phyloP scores from a whole-genome alignment of 306 rosid species.

The Malus sylvestris region DNA sequence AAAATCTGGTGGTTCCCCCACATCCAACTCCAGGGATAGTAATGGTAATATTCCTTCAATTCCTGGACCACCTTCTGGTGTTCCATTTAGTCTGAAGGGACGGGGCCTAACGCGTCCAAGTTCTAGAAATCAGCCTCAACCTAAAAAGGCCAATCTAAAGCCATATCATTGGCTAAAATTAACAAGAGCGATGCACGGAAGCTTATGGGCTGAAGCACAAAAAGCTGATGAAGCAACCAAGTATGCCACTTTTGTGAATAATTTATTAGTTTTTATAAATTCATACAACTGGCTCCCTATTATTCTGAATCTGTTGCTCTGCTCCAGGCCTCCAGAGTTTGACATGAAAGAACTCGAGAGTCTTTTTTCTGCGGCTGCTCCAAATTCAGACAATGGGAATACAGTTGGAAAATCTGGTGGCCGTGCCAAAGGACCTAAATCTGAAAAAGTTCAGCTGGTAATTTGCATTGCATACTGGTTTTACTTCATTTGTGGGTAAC shows the following conservation, averaged over 20 bases:
- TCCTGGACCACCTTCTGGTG: constrained; percentile 74
- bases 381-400: constrained; percentile 44
- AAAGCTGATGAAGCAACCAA: constrained; percentile 68
- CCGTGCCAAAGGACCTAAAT: constrained; percentile 44
- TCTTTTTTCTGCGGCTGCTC: constrained; percentile 70
- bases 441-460: constrained; percentile 93
- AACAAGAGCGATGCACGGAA: constrained; percentile 93
- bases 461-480: constrained; percentile 7
- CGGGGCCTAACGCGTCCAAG: constrained; percentile 47
- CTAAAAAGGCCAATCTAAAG: constrained; percentile 69
- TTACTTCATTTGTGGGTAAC: not conserved
- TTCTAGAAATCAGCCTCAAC: constrained; percentile 40
- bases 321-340: constrained; percentile 90
- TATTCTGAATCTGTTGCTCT: constrained; percentile 12
- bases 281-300: constrained; percentile 4
- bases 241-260: constrained; percentile 38
- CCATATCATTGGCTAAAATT: constrained; percentile 97
- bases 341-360: constrained; percentile 95
- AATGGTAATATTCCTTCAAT: constrained; percentile 46
- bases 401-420: constrained; percentile 49
- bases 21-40: constrained; percentile 20
- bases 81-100: constrained; percentile 58
- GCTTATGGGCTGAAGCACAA: constrained; percentile 95
- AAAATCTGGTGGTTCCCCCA: constrained; percentile 29
- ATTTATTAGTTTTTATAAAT: not conserved